Conservation (phyloP, 202 grass and related monocot species). For the Panicum virgatum region DNA sequence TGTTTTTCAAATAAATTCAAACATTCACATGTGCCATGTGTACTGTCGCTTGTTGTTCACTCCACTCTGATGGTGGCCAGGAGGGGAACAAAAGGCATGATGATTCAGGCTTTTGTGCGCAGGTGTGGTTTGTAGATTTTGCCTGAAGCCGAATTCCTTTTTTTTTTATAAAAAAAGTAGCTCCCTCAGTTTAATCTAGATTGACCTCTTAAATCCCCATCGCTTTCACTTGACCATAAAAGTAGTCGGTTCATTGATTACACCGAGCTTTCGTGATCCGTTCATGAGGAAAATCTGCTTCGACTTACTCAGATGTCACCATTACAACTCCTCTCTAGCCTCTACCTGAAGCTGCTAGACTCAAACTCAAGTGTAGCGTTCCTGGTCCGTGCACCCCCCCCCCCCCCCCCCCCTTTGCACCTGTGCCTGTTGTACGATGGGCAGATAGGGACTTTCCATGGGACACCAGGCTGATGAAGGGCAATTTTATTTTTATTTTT, state of each 20-base stretch:
- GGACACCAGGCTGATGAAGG: not conserved
- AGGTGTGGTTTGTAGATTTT: not conserved
- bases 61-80: not conserved
- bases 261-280: not conserved
- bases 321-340: not conserved
- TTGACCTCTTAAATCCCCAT: not conserved
- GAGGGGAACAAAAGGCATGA: not conserved
- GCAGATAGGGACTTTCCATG: not conserved
- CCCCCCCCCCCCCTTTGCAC: not conserved
- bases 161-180: not conserved
- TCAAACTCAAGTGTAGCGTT: not conserved
- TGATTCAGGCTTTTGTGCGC: not conserved
- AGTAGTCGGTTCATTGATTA: conserved; percentile 23
- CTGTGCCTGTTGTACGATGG: not conserved
- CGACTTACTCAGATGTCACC: not conserved
- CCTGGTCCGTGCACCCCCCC: not conserved
- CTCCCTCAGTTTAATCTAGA: not conserved
- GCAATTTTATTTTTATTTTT: not conserved
- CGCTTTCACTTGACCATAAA: not conserved
- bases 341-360: not conserved
- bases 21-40: too few species aligned
- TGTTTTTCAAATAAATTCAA: not conserved
- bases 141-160: not conserved
- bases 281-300: not conserved
- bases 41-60: conserved; percentile 1